A percentile compares a stretch with the other conserved stretches of the same genome.
These are phyloP conservation scores for Candida nitratophila DNA, from an alignment of 805 yeast species.

Conservation along the genomic window DNA sequence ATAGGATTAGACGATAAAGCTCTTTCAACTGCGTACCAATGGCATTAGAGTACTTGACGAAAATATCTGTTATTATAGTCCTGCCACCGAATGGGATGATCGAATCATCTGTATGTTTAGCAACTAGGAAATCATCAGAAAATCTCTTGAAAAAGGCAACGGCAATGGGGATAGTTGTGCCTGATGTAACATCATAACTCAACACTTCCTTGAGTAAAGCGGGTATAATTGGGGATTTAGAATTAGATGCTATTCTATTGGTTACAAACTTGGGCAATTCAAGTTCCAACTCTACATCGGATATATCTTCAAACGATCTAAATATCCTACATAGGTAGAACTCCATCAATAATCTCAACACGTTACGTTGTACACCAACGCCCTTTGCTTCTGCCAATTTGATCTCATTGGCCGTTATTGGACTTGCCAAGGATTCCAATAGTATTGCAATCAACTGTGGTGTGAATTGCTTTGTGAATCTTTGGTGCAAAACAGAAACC, in stretches of 20 bases:
- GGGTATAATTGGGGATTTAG: slow-evolving; percentile 31
- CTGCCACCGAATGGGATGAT: slow-evolving; percentile 24
- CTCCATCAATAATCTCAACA: slow-evolving; percentile 50
- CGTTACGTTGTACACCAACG: slow-evolving; percentile 35
- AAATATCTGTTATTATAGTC: slow-evolving; percentile 26
- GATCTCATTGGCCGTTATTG: slow-evolving; percentile 34
- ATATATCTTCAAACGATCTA: slow-evolving; percentile 21
- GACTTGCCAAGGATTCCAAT: slow-evolving; percentile 32
- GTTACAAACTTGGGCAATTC: not conserved
- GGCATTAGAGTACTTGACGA: slow-evolving; percentile 36
- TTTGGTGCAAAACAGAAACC: slow-evolving; percentile 66
- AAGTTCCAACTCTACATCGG: not conserved
- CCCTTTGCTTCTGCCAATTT: slow-evolving; percentile 22
- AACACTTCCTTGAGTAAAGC: slow-evolving; percentile 37
- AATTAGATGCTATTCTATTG: not conserved
- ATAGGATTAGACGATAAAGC: slow-evolving; percentile 29
- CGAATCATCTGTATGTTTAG: slow-evolving; percentile 10
- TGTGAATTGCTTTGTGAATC: slow-evolving; percentile 53
- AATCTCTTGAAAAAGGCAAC: slow-evolving; percentile 45
- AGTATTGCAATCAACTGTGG: slow-evolving; percentile 37
- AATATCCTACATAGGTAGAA: slow-evolving; percentile 52
- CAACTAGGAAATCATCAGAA: slow-evolving; percentile 22
- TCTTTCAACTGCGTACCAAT: slow-evolving; percentile 30
- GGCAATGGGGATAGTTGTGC: slow-evolving; percentile 29
- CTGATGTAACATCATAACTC: slow-evolving; percentile 27